Evolutionary conservation across 1,139 yeast species (phyloP).

Genomic region (Candida albicans): DNA sequence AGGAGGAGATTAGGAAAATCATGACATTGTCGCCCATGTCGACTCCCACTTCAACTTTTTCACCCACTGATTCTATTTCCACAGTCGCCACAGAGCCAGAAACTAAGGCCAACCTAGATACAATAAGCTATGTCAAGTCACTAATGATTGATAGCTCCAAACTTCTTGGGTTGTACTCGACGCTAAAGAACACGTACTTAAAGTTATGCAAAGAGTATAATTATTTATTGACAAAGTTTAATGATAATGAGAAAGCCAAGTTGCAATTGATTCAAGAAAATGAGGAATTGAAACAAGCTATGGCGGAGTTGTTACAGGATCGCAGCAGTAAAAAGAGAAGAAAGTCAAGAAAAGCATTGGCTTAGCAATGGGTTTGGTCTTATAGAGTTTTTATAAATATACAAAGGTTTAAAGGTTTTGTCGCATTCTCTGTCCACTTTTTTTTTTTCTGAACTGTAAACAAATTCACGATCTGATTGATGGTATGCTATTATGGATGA

Average conservation of each 20-base stretch:
- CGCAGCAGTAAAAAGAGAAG: conserved; percentile 17
- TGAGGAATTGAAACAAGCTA: conserved; percentile 29
- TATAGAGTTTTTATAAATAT: background rate
- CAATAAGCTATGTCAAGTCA: conserved; percentile 27
- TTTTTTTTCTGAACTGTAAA: too few species aligned
- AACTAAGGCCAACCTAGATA: conserved; percentile 16
- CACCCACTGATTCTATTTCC: conserved; percentile 4
- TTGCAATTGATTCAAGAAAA: conserved; percentile 37
- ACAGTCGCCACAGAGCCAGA: background rate
- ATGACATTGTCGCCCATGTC: conserved; percentile 5
- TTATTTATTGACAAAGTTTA: conserved; percentile 33
- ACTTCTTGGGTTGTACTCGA: conserved; percentile 30
- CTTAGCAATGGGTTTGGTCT: background rate
- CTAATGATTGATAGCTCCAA: conserved; percentile 33
- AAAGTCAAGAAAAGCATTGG: conserved; percentile 3
- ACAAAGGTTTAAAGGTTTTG: background rate
- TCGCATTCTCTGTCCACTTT: background rate
- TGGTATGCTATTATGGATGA: too few species aligned
- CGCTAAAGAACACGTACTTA: conserved; percentile 34
- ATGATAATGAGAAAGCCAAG: conserved; percentile 36
- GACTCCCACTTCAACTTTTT: conserved; percentile 2
- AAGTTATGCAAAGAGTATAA: conserved; percentile 40
- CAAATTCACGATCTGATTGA: too few species aligned
- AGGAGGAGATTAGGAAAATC: conserved; percentile 7
- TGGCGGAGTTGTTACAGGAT: conserved; percentile 29